phyloP scores from a whole-genome alignment of 108 stramenopile genomes.

The Cyclotella baltica region DNA sequence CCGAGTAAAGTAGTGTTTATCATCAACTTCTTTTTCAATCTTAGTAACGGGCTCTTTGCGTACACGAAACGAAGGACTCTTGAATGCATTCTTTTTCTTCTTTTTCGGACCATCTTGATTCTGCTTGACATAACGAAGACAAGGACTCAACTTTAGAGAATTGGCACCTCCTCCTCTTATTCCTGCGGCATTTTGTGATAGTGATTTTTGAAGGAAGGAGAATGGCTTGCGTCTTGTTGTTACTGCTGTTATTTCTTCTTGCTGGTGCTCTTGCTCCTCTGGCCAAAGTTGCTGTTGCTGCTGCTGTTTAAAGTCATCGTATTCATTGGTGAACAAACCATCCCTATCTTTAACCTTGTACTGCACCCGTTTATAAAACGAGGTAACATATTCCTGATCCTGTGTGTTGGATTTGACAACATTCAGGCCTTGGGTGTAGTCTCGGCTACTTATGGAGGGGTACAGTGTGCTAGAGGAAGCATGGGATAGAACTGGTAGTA shows the following conservation, averaged over 20 bases:
- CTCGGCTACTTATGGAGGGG: constrained; percentile 3
- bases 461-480: constrained; percentile 8
- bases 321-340: neutral
- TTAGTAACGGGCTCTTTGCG: neutral
- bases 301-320: neutral
- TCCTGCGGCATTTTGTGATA: neutral
- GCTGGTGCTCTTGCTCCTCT: neutral
- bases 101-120: neutral
- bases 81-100: neutral
- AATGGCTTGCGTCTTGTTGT: neutral
- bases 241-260: neutral
- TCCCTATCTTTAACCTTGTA: constrained; percentile 15
- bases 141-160: neutral
- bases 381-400: constrained; percentile 32
- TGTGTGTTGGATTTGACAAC: constrained; percentile 3
- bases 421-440: constrained; percentile 13
- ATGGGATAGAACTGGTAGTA: neutral
- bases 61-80: neutral
- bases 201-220: neutral
- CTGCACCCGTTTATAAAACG: constrained; percentile 30
- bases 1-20: neutral
- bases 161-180: constrained; percentile 8
- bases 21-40: neutral
- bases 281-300: neutral
- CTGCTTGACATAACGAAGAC: neutral